A percentile compares a stretch with the other conserved stretches of the same genome.
These are phyloP conservation scores for Neofusicoccum sp. DNA, from an alignment of 2,329 filamentous ascomycete genomes.

Conservation along the genomic window DNA sequence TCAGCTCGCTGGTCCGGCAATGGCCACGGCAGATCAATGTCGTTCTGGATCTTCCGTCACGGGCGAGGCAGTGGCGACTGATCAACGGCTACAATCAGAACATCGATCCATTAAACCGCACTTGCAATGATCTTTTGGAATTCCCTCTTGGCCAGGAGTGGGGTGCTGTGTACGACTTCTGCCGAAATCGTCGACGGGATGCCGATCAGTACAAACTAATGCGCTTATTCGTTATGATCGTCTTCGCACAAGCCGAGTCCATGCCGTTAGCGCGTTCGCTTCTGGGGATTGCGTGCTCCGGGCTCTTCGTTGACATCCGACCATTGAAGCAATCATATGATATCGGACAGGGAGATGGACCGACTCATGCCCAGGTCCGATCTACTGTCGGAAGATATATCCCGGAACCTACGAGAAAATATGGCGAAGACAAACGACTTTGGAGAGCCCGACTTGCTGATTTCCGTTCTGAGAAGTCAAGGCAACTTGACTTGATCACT, in stretches of 20 bases:
- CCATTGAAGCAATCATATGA: not conserved
- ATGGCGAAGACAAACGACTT: not conserved
- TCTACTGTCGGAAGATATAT: not conserved
- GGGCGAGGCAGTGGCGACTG: not conserved
- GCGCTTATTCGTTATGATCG: not conserved
- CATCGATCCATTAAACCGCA: not conserved
- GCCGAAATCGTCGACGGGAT: not conserved
- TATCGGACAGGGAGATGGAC: not conserved
- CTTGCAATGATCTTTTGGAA: not conserved
- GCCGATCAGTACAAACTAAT: not conserved
- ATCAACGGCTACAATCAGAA: not conserved
- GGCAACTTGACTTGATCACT: not conserved
- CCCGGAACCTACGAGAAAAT: not conserved
- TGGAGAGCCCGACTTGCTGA: not conserved
- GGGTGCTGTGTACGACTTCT: slow-evolving; percentile 1
- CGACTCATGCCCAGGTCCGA: not conserved
- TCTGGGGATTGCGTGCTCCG: not conserved
- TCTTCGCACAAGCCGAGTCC: not conserved
- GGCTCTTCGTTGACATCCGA: not conserved
- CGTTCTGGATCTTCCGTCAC: not conserved
- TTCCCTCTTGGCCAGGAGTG: not conserved
- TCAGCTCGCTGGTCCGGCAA: slow-evolving; percentile 20
- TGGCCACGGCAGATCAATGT: not conserved
- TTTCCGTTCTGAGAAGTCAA: not conserved
- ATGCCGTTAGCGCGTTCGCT: not conserved